Conservation (phyloP, 495 filamentous ascomycete genomes). For the Haplographium delicatum region DNA sequence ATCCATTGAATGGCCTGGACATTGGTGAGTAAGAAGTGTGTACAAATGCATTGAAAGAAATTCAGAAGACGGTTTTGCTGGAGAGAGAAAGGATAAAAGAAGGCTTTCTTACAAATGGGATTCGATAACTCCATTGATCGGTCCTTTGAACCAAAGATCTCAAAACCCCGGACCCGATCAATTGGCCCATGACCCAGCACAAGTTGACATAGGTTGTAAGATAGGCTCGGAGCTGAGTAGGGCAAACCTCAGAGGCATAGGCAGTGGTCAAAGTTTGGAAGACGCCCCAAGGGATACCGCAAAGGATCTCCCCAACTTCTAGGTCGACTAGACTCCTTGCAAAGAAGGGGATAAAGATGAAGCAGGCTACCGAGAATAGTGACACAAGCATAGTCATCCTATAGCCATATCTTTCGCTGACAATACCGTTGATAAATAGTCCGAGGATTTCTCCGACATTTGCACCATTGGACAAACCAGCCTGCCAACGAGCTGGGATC, state of each 20-base stretch:
- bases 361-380: constrained; percentile 55
- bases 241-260: constrained; percentile 76
- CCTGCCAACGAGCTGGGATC: constrained; percentile 43
- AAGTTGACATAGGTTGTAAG: constrained; percentile 74
- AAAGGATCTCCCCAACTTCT: constrained; percentile 69
- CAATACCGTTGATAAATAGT: constrained; percentile 40
- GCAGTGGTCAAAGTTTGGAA: constrained; percentile 75
- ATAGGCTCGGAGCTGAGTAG: constrained; percentile 64
- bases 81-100: constrained; percentile 24
- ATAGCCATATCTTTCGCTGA: constrained; percentile 49
- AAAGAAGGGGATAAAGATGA: constrained; percentile 73
- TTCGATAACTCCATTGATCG: constrained; percentile 50
- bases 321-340: constrained; percentile 63
- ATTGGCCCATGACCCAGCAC: constrained; percentile 60
- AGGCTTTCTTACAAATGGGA: constrained; percentile 56
- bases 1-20: constrained; percentile 65
- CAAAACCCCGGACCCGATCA: constrained; percentile 55
- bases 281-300: constrained; percentile 69
- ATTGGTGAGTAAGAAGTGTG: neutral
- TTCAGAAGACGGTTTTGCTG: neutral
- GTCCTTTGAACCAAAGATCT: constrained; percentile 36
- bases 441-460: constrained; percentile 42
- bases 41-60: neutral
- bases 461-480: constrained; percentile 40
- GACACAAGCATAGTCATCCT: constrained; percentile 61